Percentiles rank a stretch among this genome's conserved stretches.
Evolutionary conservation across 768 basidiomycete genomes (phyloP).

Genomic region (Dioszegia hungarica): DNA sequence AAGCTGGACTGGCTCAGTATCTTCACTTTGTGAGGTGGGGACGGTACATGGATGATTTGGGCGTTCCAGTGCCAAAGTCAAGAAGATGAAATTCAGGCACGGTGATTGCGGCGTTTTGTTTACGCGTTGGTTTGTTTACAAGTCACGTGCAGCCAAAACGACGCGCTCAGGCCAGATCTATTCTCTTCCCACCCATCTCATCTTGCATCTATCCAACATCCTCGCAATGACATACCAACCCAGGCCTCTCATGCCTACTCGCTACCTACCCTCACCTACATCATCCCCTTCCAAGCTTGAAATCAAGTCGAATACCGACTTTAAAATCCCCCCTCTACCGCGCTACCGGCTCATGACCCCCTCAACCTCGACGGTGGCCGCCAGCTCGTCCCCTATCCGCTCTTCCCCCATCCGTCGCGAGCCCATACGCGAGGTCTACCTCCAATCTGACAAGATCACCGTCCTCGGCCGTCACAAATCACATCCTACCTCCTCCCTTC

Average conservation of each 20-base stretch:
- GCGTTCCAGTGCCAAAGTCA: too few relatives aligned
- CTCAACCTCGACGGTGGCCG: conserved; percentile 36
- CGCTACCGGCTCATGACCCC: conserved; percentile 24
- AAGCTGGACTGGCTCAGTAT: background rate
- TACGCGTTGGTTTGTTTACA: background rate
- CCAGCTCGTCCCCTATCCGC: conserved; percentile 26
- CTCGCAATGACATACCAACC: background rate
- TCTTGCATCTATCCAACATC: background rate
- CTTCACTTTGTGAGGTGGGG: background rate
- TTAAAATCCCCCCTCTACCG: conserved; percentile 29
- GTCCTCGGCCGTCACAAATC: conserved; percentile 37
- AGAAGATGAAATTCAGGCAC: too few relatives aligned
- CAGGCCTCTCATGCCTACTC: background rate
- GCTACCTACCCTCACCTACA: background rate
- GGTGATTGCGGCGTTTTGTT: too few relatives aligned
- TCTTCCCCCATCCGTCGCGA: background rate
- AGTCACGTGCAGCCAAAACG: background rate
- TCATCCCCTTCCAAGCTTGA: background rate
- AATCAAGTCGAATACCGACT: background rate
- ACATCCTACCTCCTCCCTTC: conserved; percentile 4
- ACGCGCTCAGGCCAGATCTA: background rate
- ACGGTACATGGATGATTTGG: background rate
- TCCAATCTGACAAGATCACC: conserved; percentile 13
- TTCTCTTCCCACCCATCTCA: background rate
- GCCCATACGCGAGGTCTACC: background rate